Evolutionary conservation across 2,329 filamentous ascomycete species (phyloP).

Genomic region (Rhynchosporium graminicola): DNA sequence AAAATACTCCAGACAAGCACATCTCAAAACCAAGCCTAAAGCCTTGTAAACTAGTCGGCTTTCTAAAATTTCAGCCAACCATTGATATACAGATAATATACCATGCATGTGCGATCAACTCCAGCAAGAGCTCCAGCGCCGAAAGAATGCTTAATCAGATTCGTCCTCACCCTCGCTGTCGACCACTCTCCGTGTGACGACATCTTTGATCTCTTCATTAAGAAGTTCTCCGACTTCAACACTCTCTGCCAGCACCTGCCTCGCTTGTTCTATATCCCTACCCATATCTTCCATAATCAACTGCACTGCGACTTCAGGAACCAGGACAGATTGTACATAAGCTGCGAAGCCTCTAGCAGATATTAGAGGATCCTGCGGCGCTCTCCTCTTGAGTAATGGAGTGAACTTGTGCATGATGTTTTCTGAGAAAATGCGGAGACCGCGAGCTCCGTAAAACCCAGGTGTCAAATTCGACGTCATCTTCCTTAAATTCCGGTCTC

Average conservation of each 20-base stretch:
- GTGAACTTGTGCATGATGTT: slow-evolving; percentile 64
- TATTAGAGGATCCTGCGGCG: slow-evolving; percentile 65
- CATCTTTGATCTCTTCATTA: slow-evolving; percentile 56
- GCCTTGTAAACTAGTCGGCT: background rate
- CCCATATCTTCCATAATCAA: slow-evolving; percentile 61
- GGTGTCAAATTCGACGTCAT: slow-evolving; percentile 58
- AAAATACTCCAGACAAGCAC: too few relatives aligned
- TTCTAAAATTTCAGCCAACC: background rate
- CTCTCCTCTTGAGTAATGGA: slow-evolving; percentile 59
- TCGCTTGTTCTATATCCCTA: slow-evolving; percentile 45
- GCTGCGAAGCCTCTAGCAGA: slow-evolving; percentile 65
- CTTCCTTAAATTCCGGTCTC: slow-evolving; percentile 60
- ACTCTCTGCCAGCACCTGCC: slow-evolving; percentile 33
- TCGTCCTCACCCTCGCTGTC: slow-evolving; percentile 38
- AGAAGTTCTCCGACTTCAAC: slow-evolving; percentile 43
- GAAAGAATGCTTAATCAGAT: slow-evolving; percentile 2
- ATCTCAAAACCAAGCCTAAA: too few relatives aligned
- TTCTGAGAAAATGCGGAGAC: slow-evolving; percentile 71
- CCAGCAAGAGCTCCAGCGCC: slow-evolving; percentile 4
- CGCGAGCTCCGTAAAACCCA: slow-evolving; percentile 82
- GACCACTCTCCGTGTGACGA: slow-evolving; percentile 57
- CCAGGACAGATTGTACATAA: slow-evolving; percentile 74
- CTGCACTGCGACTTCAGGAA: slow-evolving; percentile 64
- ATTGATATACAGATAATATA: background rate
- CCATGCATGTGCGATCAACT: background rate